Conservation (phyloP, 202 grass and related monocot genomes). For the Brachypodium distachyon region DNA sequence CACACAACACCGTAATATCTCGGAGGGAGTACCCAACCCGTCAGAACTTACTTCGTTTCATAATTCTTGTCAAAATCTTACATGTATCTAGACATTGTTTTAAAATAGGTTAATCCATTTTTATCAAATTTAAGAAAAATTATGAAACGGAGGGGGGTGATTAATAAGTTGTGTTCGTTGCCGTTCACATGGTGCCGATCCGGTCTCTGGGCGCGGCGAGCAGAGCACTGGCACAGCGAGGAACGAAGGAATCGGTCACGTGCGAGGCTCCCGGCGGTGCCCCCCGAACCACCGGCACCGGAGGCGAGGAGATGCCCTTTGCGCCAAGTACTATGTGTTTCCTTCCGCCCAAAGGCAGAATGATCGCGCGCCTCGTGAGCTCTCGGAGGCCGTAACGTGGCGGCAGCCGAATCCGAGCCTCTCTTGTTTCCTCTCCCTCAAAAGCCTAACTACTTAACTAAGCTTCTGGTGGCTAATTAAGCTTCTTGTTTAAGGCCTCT, state of each 20-base stretch:
- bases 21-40: too few relatives aligned
- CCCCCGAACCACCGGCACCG: constrained; percentile 28
- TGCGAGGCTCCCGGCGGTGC: constrained; percentile 7
- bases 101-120: too few relatives aligned
- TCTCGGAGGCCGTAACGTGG: constrained; percentile 20
- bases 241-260: constrained; percentile 17
- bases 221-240: too few relatives aligned
- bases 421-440: too few relatives aligned
- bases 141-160: too few relatives aligned
- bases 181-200: not conserved
- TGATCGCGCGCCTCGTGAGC: not conserved
- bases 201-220: not conserved
- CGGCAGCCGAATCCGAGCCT: constrained; percentile 15
- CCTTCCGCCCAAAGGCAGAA: not conserved
- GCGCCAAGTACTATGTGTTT: not conserved
- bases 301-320: constrained; percentile 12
- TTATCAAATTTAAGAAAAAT: too few relatives aligned
- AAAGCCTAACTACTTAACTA: not conserved
- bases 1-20: not conserved
- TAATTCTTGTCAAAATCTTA: too few relatives aligned
- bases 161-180: too few relatives aligned
- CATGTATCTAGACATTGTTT: too few relatives aligned
- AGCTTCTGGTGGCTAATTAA: too few relatives aligned
- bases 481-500: not conserved
- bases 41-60: too few relatives aligned